Conservation (phyloP, 1,284 basidiomycete species). For the Ustilago tritici region DNA sequence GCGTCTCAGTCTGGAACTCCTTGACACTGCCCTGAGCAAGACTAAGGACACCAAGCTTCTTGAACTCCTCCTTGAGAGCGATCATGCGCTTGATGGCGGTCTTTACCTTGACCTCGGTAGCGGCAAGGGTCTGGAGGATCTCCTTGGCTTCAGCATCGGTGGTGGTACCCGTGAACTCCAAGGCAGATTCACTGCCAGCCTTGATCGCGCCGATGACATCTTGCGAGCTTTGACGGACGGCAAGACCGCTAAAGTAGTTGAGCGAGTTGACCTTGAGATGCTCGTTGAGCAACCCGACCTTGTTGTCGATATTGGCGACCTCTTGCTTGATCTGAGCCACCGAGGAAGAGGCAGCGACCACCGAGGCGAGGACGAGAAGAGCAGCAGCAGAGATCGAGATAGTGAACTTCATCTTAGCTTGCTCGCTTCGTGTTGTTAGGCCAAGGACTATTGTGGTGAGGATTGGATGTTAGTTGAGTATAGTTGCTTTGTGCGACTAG, state of each 20-base stretch:
- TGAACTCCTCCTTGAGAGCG: slow-evolving; percentile 21
- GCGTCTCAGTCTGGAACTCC: slow-evolving; percentile 11
- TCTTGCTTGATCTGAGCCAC: slow-evolving; percentile 19
- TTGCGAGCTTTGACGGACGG: slow-evolving; percentile 7
- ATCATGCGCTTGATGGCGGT: slow-evolving; percentile 1
- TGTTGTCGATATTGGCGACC: slow-evolving; percentile 13
- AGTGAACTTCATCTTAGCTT: slow-evolving; percentile 25
- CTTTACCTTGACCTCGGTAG: slow-evolving; percentile 22
- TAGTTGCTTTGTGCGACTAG: neutral
- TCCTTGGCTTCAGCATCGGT: slow-evolving; percentile 14
- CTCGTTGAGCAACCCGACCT: slow-evolving; percentile 14
- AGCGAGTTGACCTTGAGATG: slow-evolving; percentile 7
- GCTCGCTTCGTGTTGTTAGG: neutral
- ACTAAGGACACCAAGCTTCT: slow-evolving; percentile 14
- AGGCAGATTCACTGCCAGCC: neutral
- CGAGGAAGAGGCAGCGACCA: slow-evolving; percentile 8
- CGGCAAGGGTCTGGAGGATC: slow-evolving; percentile 9
- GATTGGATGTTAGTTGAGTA: neutral
- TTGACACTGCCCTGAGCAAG: slow-evolving; percentile 1
- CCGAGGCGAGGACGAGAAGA: slow-evolving; percentile 14
- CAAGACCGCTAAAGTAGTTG: slow-evolving; percentile 9
- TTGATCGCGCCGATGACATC: slow-evolving; percentile 15
- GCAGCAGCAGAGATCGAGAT: slow-evolving; percentile 5
- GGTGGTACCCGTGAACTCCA: slow-evolving; percentile 2
- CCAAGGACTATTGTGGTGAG: neutral